Conservation (phyloP, 2,329 filamentous ascomycete genomes). For the Didymella glomerata region DNA sequence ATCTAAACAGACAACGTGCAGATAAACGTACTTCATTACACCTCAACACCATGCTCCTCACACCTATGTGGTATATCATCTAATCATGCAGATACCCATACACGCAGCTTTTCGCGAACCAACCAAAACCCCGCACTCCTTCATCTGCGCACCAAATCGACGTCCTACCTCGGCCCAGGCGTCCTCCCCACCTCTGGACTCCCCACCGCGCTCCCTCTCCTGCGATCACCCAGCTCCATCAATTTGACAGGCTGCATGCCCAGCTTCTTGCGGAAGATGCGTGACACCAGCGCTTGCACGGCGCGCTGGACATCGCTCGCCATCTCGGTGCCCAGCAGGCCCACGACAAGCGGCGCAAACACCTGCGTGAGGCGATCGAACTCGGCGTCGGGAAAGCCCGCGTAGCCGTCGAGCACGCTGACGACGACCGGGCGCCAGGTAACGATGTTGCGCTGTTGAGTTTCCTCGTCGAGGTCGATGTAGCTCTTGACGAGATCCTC, state of each 20-base stretch:
- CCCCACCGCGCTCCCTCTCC: slow-evolving; percentile 35
- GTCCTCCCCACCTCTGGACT: slow-evolving; percentile 30
- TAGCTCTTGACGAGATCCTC: slow-evolving; percentile 92
- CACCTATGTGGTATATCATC: not conserved
- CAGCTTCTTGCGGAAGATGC: slow-evolving; percentile 73
- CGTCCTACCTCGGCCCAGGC: not conserved
- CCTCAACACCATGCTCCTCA: too few species aligned
- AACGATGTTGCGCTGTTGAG: slow-evolving; percentile 94
- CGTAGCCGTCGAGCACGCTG: slow-evolving; percentile 93
- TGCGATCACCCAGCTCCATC: slow-evolving; percentile 34
- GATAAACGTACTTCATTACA: too few species aligned
- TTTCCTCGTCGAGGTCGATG: slow-evolving; percentile 88
- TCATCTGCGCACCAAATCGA: not conserved
- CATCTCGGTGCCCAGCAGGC: slow-evolving; percentile 83
- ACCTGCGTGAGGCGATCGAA: slow-evolving; percentile 81
- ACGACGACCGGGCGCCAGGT: slow-evolving; percentile 98
- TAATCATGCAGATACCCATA: not conserved
- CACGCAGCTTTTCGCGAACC: not conserved
- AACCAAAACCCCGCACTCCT: not conserved
- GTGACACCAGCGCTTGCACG: slow-evolving; percentile 77
- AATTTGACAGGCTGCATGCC: slow-evolving; percentile 34
- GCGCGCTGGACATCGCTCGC: slow-evolving; percentile 79
- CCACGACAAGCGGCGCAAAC: slow-evolving; percentile 88
- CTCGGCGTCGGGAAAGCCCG: slow-evolving; percentile 78
- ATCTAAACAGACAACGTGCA: too few species aligned